Evolutionary conservation across 2,329 filamentous ascomycete genomes (phyloP).

Genomic region (Xylariaceae sp.): DNA sequence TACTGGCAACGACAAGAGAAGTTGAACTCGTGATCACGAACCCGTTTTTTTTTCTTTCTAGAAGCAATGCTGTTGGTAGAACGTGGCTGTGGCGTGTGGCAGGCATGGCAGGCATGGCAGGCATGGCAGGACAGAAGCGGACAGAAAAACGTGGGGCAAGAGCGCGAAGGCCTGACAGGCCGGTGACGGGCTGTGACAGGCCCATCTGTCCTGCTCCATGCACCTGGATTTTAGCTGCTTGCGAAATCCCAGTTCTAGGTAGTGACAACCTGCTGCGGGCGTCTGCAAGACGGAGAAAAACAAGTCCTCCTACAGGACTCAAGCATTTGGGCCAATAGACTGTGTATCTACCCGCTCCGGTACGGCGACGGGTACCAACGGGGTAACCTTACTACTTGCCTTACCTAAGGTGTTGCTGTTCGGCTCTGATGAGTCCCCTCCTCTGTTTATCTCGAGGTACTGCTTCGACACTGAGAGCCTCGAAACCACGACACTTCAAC

Average conservation of each 20-base stretch:
- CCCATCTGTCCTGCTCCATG: background rate
- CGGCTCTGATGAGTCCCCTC: conserved; percentile 30
- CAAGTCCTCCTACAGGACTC: no score
- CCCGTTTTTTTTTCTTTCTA: conserved; percentile 19
- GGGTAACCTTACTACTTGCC: no score
- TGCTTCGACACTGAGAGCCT: conserved; percentile 32
- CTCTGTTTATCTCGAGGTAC: conserved; percentile 23
- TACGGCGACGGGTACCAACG: background rate
- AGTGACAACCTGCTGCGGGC: background rate
- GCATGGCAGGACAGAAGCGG: background rate
- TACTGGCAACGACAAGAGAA: background rate
- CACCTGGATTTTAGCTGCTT: background rate
- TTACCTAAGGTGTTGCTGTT: background rate
- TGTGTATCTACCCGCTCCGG: conserved; percentile 8
- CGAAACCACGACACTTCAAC: conserved; percentile 25
- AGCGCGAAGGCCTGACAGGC: no score
- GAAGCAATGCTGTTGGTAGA: conserved; percentile 14
- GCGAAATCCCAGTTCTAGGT: background rate
- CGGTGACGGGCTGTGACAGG: conserved; percentile 2
- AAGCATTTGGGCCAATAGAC: conserved; percentile 17
- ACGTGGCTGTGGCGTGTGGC: background rate
- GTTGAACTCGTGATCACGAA: background rate
- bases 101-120: background rate
- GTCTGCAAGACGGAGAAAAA: background rate
- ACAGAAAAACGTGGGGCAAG: conserved; percentile 21